phyloP scores from a whole-genome alignment of 805 yeast genomes.

The Torulaspora delbrueckii region DNA sequence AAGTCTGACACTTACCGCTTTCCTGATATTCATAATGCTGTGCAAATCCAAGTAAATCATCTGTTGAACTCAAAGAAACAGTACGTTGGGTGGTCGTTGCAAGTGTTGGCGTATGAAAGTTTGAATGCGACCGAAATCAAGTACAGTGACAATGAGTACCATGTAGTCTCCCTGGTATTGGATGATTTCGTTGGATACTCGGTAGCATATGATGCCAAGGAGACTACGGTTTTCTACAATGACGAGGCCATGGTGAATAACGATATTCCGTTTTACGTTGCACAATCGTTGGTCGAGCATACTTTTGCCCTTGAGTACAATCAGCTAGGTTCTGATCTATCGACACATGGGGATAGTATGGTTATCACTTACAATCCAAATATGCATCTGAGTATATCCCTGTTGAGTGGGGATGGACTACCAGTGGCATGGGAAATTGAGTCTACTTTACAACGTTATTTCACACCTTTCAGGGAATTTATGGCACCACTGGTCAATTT shows the following conservation, averaged over 20 bases:
- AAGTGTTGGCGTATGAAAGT: slow-evolving; percentile 23
- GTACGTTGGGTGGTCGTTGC: slow-evolving; percentile 36
- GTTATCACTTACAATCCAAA: slow-evolving; percentile 46
- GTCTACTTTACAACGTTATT: slow-evolving; percentile 43
- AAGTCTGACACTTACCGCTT: slow-evolving; percentile 46
- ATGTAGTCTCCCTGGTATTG: slow-evolving; percentile 38
- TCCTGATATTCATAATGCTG: slow-evolving; percentile 63
- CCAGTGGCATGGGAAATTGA: slow-evolving; percentile 73
- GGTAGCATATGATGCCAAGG: slow-evolving; percentile 39
- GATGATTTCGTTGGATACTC: slow-evolving; percentile 43
- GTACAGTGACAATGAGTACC: slow-evolving; percentile 23
- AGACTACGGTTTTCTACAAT: slow-evolving; percentile 34
- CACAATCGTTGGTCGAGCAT: slow-evolving; percentile 48
- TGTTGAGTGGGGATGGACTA: slow-evolving; percentile 64
- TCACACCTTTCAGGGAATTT: slow-evolving; percentile 51
- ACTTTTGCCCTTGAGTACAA: slow-evolving; percentile 42
- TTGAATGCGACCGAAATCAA: slow-evolving; percentile 12
- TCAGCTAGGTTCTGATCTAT: slow-evolving; percentile 19
- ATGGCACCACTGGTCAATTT: slow-evolving; percentile 60
- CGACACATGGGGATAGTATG: slow-evolving; percentile 18
- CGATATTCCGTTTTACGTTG: slow-evolving; percentile 57
- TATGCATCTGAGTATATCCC: slow-evolving; percentile 70
- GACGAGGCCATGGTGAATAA: slow-evolving; percentile 47
- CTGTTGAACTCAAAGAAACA: slow-evolving; percentile 35
- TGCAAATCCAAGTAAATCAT: slow-evolving; percentile 44